Evolutionary conservation across 75 land plant genomes (phyloP), one percentile per base, ranked within the genome.

Genomic region (Picea glauca): DNA sequence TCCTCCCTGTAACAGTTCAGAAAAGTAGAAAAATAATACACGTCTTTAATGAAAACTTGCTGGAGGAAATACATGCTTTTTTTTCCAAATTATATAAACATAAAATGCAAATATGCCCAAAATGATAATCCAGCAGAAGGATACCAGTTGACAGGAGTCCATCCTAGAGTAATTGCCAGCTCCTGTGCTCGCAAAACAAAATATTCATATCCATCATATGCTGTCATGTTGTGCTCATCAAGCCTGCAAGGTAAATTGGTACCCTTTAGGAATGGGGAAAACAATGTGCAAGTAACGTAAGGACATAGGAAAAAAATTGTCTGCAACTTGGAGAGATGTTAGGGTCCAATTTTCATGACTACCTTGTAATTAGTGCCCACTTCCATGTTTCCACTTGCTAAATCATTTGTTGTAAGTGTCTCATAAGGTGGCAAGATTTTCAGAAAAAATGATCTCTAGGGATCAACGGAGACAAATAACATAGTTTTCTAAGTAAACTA

Each of bases 111-210:
- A 14, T 62, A 62, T 31, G 35, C 67, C 62, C 12, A 75, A 12
- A 75, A 75, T 2, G 61, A 32, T 21, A 75, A 30, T 26, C 7
- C 54, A 9, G 50, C 46, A 63, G 14, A 81, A 60, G 56, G 78
- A 78, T 85, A 96, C 99, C 99, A 96, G 80, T 96, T 96, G 9
- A 96, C 99, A 58, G 99, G 99, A n/a, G 82, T 83, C 91, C 92
- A 92, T 32, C 85, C 89, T 74, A 82, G 81, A 57, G 81, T 77
- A 43, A 89, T 77, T 66, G 99, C 99, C 72, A 96, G 83, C 35
- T 89, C 79, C 81, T 96, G 99, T 58, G 91, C 98, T 82, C 85
- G 90, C 74, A 91, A 76, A 59, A 96, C 99, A 86, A 96, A 96
- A 83, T 90, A 92, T 73, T 90, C 87, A 76, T 94, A 96, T 75